Evolutionary conservation across 2,329 filamentous ascomycete species (phyloP).

Genomic region (Clonostachys solani): DNA sequence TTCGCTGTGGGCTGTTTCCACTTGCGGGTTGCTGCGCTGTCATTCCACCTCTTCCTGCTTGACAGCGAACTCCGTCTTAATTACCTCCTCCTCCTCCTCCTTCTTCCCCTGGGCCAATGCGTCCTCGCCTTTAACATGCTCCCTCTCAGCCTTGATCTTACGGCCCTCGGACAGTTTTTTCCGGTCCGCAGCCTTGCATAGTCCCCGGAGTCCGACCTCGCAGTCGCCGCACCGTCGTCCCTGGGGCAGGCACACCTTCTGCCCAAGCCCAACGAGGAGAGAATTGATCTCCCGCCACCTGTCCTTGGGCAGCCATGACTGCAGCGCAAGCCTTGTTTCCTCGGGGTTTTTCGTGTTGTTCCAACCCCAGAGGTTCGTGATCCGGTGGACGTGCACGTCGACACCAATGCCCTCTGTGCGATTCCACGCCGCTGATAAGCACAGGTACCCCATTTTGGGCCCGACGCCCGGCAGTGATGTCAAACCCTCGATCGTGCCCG

Average conservation of each 20-base stretch:
- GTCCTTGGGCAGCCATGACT: conserved; percentile 79
- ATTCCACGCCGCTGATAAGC: conserved; percentile 68
- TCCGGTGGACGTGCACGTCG: conserved; percentile 91
- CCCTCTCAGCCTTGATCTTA: conserved; percentile 31
- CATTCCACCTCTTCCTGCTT: conserved; percentile 15
- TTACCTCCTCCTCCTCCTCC: conserved; percentile 14
- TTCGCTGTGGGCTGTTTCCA: no score
- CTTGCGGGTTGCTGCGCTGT: no score
- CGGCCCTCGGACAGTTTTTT: conserved; percentile 56
- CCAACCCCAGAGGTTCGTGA: conserved; percentile 94
- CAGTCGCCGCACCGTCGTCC: conserved; percentile 82
- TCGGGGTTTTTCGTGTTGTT: conserved; percentile 77
- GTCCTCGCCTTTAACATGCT: conserved; percentile 13
- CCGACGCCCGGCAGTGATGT: conserved; percentile 80
- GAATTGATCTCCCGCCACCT: conserved; percentile 92
- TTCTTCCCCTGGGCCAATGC: conserved; percentile 13
- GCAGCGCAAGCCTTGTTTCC: conserved; percentile 69
- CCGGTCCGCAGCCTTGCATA: conserved; percentile 71
- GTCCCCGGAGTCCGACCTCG: conserved; percentile 66
- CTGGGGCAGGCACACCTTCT: conserved; percentile 79
- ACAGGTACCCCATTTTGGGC: conserved; percentile 92
- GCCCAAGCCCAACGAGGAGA: conserved; percentile 81
- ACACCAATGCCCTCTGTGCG: conserved; percentile 77
- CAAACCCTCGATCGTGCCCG: conserved; percentile 70
- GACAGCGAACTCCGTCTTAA: conserved; percentile 14